Evolutionary conservation across 805 yeast genomes (phyloP).

Genomic region (Tetrapisispora pingtungensis): DNA sequence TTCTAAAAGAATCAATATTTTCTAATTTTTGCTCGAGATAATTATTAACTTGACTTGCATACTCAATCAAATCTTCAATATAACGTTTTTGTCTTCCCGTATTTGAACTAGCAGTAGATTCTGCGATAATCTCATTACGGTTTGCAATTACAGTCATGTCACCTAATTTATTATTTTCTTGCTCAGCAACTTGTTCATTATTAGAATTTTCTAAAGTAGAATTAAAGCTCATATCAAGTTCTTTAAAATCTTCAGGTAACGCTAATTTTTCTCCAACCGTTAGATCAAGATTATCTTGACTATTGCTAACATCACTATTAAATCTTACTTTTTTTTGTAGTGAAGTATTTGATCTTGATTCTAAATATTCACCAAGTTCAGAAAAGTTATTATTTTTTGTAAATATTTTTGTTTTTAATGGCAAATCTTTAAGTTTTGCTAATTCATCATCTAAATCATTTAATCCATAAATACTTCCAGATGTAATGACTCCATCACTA

Average conservation of each 20-base stretch:
- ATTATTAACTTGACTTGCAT: conserved; percentile 22
- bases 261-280: not conserved
- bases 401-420: conserved; percentile 6
- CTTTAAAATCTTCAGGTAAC: not conserved
- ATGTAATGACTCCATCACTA: not conserved
- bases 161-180: not conserved
- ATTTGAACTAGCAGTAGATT: conserved; percentile 1
- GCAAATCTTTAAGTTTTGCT: conserved; percentile 4
- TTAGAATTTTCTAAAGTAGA: not conserved
- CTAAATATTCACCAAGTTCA: conserved; percentile 8
- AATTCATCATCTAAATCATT: conserved; percentile 3
- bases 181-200: not conserved
- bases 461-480: conserved; percentile 1
- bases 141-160: not conserved
- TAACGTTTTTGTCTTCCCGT: conserved; percentile 7
- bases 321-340: conserved; percentile 10
- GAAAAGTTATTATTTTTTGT: conserved; percentile 6
- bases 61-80: conserved; percentile 23
- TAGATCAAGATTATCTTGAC: not conserved
- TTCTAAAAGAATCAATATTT: conserved; percentile 17
- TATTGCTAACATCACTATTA: conserved; percentile 1
- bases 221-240: not conserved
- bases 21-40: conserved; percentile 20
- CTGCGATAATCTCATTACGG: not conserved
- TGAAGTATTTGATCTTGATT: conserved; percentile 7